Conservation (phyloP, 2,329 filamentous ascomycete genomes). For the Neonectria punicea region DNA sequence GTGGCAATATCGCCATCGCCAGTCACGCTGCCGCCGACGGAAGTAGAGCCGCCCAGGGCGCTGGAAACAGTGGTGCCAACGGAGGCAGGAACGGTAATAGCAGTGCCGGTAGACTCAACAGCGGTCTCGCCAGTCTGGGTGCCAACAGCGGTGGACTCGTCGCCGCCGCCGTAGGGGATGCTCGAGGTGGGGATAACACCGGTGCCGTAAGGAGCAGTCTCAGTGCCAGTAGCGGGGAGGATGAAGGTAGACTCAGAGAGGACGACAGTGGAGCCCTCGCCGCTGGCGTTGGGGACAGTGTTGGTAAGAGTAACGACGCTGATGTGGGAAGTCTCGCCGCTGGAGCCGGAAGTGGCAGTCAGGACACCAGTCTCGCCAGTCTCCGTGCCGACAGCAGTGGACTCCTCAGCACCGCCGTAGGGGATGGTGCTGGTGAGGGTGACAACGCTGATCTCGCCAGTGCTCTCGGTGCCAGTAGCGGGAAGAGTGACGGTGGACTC, state of each 20-base stretch:
- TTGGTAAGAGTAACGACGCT: conserved; percentile 17
- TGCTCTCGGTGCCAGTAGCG: conserved; percentile 8
- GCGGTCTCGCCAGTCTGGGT: conserved; percentile 7
- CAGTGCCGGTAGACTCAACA: not conserved
- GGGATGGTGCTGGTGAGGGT: conserved; percentile 28
- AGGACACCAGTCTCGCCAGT: conserved; percentile 1
- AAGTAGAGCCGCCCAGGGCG: not conserved
- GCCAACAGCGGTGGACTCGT: conserved; percentile 17
- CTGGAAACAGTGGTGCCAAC: conserved; percentile 4
- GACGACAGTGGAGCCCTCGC: conserved; percentile 19
- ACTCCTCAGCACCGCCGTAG: conserved; percentile 29
- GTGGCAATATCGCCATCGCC: conserved; percentile 10
- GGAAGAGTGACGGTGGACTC: conserved; percentile 1
- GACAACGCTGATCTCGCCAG: conserved; percentile 17
- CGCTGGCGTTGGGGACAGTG: conserved; percentile 14
- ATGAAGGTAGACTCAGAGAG: conserved; percentile 16
- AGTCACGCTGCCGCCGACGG: conserved; percentile 10
- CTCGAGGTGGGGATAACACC: not conserved
- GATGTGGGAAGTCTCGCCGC: conserved; percentile 12
- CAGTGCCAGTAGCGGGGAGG: not conserved
- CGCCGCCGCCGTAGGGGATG: conserved; percentile 1
- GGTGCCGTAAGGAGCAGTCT: conserved; percentile 8
- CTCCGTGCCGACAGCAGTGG: conserved; percentile 23
- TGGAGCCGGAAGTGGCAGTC: conserved; percentile 3
- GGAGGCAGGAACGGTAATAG: conserved; percentile 22